Base-by-base conservation (phyloP, 805 yeast genomes). In the Soucietia sequanensis region DNA sequence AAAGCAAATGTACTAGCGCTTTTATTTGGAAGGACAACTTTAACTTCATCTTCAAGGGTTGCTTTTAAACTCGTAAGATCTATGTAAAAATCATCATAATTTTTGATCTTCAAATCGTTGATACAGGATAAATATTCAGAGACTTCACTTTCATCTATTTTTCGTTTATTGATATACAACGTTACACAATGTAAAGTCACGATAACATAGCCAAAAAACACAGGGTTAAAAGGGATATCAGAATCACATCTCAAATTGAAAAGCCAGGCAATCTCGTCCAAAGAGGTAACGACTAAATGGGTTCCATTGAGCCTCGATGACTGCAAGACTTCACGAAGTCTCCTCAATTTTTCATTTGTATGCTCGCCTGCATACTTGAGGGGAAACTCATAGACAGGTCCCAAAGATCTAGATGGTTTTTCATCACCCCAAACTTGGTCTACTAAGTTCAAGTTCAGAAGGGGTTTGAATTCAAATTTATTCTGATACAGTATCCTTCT, bases 211-310 rank as follows among this genome's bases (percentile, higher is more conserved):
- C 90, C 69, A 60, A 80, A 88, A 56, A 91, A 93, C 2, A 89
- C 91, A 0, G 98, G 97, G 50, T 83, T 82, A 54, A 74, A 91
- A 4, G 81, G 81, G 39, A 91, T 81, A 56, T 91, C 98, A 15
- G 72, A 40, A 30, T 60, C 75, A 4, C 90, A 86, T 44, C 99
- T 77, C 37, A 91, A 62, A 53, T 91, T 91, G 53, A 89, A 74
- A 27, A 89, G 62, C 96, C 96, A 90, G 6, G 95, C 93, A 42
- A 89, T 78, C 47, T 90, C 96, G 62, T 91, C 97, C 34, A 90
- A 61, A 1, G 89, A 80, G n/a, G 80, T 70, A 3, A 86, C 67
- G 10, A 89, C 64, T 30, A 86, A 67, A 25, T 43, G 46, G 38
- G 54, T 40, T 3, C 47, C 50, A 5, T 40, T 31, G 16, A 38